Evolutionary conservation across 2,329 filamentous ascomycete species (phyloP), one percentile per base, ranked within the genome.

Genomic region (Zalaria obscura): DNA sequence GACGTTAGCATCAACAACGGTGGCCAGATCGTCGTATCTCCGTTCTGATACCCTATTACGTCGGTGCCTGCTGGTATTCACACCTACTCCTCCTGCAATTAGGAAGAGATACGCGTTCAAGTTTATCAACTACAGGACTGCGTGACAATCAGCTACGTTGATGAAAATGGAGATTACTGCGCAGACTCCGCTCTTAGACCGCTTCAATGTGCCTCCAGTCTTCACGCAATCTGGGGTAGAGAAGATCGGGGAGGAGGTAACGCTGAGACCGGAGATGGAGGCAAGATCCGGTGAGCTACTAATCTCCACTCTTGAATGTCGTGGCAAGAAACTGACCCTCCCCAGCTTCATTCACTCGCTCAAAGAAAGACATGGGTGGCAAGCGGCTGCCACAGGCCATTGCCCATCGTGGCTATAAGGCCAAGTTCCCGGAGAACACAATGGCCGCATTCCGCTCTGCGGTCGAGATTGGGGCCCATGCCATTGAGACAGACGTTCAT

Each of bases 401-500:
- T 48, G 82, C 80, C 1, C 84, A 89, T 64, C 72, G 84, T 43
- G 84, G 84, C 36, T 86, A 80, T 69, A 89, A 84, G 57, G 77
- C 78, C 1, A 70, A 70, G 40, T 83, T 72, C 50, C 86, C 89
- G 0, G 89, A 96, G 61, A 96, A 96, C 62, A 82, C 83, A 2
- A 77, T 95, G 71, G 72, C 69, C 10, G 82, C 83, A 5, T 93
- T 94, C 63, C 67, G 67, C 43, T 80, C 72, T 27, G 88, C 87
- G 1, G 72, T 89, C 2, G 66, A 76, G 28, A 78, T 76, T 11
- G 85, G 85, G 18, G 76, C 83, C 0, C 76, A 93, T 52, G 89
- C 82, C 0, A 66, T 96, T 27, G 89, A 96, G 65, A 93, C 86
- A 11, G 89, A 96, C 54, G 62, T 95, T 5, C 88, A 93, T 57